Evolutionary conservation across 768 basidiomycete genomes (phyloP), one percentile per base, ranked within the genome.

Genomic region (Zangia roseola): DNA sequence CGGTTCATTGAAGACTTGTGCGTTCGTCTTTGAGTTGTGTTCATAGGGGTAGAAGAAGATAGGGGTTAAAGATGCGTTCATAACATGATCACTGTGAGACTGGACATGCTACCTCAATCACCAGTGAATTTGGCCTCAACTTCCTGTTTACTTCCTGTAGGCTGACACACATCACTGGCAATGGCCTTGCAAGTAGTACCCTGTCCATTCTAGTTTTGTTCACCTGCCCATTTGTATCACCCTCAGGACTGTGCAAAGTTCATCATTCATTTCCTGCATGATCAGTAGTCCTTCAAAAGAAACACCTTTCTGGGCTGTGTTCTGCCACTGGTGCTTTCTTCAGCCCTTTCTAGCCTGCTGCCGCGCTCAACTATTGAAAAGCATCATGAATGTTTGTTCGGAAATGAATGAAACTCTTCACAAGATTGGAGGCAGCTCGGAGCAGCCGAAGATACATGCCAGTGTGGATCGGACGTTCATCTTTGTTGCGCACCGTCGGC

Each of bases 261-360:
- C 49, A 34, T 45, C 47, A 30, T 50, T 61, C 6, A 80, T 92
- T 28, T 86, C 89, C 0, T 93, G 90, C 73, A 88, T 83, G 65
- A 71, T 88, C 16, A 81, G 90, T 21, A 89, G 84, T 52, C 72
- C 89, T 25, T 50, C 76, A 1, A 88, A 87, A 56, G 91, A 92
- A 62, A 72, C 79, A 0, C 71, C 81, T 0, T 93, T 92, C 65
- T 92, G 90, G 89, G 71, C 75, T 5, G 83, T 84, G 2, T 89
- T 93, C 54, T 90, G 90, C 17, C 66, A 86, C 17, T 91, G 86
- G 86, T 91, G 88, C 65, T 58, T 72, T 19, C 90, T 81, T 52
- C 59, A 67, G 36, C 86, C 83, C 5, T 79, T 86, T 5, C 68
- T 84, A 14, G 61, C 59, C 10, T 71, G 43, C 19, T 19, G 23